phyloP scores from a whole-genome alignment of 2,329 filamentous ascomycete genomes.

The Paraphoma chrysanthemicola region DNA sequence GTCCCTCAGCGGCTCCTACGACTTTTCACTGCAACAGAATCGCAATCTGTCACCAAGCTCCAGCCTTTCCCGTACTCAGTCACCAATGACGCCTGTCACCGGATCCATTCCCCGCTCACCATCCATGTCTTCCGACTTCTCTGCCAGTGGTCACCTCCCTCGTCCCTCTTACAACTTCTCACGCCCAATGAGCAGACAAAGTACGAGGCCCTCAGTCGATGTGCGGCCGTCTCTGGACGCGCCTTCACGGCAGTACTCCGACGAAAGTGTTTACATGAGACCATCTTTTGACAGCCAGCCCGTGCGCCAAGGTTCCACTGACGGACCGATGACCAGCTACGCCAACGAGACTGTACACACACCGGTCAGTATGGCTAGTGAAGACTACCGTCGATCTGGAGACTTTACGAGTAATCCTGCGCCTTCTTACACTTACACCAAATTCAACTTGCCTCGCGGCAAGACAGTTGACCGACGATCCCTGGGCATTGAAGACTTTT shows the following conservation, averaged over 20 bases:
- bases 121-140: constrained; percentile 83
- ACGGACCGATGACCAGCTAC: constrained; percentile 64
- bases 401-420: constrained; percentile 61
- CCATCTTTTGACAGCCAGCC: constrained; percentile 49
- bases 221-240: constrained; percentile 43
- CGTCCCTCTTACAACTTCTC: constrained; percentile 93
- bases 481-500: constrained; percentile 46
- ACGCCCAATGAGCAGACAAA: constrained; percentile 79
- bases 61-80: constrained; percentile 65
- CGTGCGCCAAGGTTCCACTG: constrained; percentile 49
- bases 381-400: constrained; percentile 66
- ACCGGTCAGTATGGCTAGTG: constrained; percentile 75
- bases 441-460: constrained; percentile 82
- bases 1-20: constrained; percentile 64
- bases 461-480: constrained; percentile 73
- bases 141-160: constrained; percentile 67
- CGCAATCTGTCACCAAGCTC: constrained; percentile 81
- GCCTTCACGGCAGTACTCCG: constrained; percentile 44
- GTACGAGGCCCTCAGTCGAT: constrained; percentile 58
- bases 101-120: constrained; percentile 75
- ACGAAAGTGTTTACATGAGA: constrained; percentile 44
- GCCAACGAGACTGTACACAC: constrained; percentile 72
- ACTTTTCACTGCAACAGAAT: constrained; percentile 64
- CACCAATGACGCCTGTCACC: constrained; percentile 69
- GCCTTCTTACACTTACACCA: constrained; percentile 85